Conservation (phyloP, 805 yeast genomes). For the Saccharomycopsis microspora region DNA sequence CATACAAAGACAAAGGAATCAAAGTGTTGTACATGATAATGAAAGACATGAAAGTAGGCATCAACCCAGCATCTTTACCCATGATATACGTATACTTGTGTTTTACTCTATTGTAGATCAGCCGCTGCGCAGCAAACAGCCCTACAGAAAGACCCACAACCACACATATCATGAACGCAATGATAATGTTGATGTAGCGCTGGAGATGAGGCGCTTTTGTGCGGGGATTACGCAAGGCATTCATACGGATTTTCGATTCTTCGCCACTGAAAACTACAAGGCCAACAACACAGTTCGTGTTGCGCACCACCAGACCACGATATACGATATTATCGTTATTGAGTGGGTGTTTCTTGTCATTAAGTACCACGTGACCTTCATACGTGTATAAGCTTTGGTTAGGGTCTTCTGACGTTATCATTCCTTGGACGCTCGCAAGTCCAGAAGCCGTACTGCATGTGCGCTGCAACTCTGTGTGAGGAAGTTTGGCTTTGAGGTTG, state of each 20-base stretch:
- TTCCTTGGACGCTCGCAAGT: constrained; percentile 37
- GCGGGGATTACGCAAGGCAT: constrained; percentile 81
- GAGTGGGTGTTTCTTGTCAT: constrained; percentile 40
- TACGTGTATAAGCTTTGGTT: constrained; percentile 84
- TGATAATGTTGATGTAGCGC: constrained; percentile 69
- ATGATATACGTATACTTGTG: constrained; percentile 60
- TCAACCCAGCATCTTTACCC: constrained; percentile 67
- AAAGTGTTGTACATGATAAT: constrained; percentile 95
- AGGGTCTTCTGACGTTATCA: constrained; percentile 77
- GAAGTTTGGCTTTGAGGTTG: constrained; percentile 63
- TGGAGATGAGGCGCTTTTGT: constrained; percentile 91
- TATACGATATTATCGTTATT: constrained; percentile 78
- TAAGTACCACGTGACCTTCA: constrained; percentile 55
- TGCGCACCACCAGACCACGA: constrained; percentile 83
- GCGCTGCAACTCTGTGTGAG: constrained; percentile 53
- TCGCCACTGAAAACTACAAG: constrained; percentile 89
- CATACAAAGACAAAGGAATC: constrained; percentile 89
- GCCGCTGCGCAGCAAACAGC: constrained; percentile 68
- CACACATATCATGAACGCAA: constrained; percentile 75
- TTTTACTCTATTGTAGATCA: constrained; percentile 30
- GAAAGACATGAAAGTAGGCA: constrained; percentile 89
- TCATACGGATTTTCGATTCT: constrained; percentile 92
- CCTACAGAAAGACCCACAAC: constrained; percentile 68
- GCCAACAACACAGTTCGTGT: constrained; percentile 67
- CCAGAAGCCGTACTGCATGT: constrained; percentile 37